Conservation (phyloP, 352 stramenopile genomes). For the Peronosclerospora sorghi region DNA sequence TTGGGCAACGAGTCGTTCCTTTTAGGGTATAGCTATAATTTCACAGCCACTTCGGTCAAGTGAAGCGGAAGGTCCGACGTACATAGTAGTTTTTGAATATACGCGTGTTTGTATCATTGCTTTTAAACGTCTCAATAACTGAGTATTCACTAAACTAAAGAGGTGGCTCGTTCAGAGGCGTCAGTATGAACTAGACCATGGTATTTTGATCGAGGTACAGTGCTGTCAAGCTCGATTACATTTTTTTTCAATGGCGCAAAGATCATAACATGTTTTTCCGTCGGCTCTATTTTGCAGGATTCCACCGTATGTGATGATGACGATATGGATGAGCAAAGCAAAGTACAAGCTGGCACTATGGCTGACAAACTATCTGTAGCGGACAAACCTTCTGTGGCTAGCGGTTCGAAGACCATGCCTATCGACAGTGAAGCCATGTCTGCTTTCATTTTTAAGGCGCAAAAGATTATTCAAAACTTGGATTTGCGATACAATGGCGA, state of each 20-base stretch:
- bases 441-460: conserved; percentile 67
- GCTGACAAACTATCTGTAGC: conserved; percentile 13
- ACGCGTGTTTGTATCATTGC: no score
- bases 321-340: conserved; percentile 29
- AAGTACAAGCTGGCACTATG: conserved; percentile 10
- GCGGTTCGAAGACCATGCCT: conserved; percentile 8
- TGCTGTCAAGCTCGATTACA: not conserved
- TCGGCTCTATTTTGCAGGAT: conserved; percentile 21
- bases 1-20: no score
- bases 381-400: no score
- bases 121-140: no score
- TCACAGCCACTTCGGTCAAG: no score
- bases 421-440: conserved; percentile 53
- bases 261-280: conserved; percentile 3
- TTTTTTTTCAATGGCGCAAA: no score
- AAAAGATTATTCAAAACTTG: conserved; percentile 80
- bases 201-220: conserved; percentile 60
- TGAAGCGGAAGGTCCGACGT: no score
- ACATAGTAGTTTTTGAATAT: no score
- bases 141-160: no score
- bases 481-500: conserved; percentile 63
- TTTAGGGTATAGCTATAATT: no score
- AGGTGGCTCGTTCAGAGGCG: conserved; percentile 89
- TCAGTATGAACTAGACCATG: conserved; percentile 83
- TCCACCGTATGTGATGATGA: conserved; percentile 43